Conservation (phyloP, 1,284 basidiomycete genomes). For the Waitea zeae region DNA sequence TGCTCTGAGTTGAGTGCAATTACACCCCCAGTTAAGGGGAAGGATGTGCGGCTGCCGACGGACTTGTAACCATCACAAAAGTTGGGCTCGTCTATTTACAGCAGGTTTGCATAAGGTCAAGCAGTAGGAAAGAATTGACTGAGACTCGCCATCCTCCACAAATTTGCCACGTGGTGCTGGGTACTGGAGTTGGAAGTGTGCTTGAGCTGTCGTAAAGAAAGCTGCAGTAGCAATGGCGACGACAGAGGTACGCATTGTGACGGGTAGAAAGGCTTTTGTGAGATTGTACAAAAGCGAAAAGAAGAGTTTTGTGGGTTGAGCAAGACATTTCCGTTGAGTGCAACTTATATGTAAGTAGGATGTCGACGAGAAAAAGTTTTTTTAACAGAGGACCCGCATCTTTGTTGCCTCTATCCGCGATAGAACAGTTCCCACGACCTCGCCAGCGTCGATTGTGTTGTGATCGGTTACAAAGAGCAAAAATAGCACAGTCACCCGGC, state of each 20-base stretch:
- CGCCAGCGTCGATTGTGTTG: too few species aligned
- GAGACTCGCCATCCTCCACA: slow-evolving; percentile 22
- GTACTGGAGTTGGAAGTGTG: slow-evolving; percentile 57
- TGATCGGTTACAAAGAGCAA: too few species aligned
- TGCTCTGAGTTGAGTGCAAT: slow-evolving; percentile 44
- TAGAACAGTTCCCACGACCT: too few species aligned
- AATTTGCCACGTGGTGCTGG: slow-evolving; percentile 44
- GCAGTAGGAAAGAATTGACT: not conserved
- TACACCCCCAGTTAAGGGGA: slow-evolving; percentile 41
- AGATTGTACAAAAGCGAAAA: not conserved
- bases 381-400: too few species aligned
- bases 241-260: slow-evolving; percentile 17
- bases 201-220: slow-evolving; percentile 24
- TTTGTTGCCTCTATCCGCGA: too few species aligned
- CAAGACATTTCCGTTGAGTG: not conserved
- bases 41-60: slow-evolving; percentile 32
- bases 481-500: too few species aligned
- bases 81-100: slow-evolving; percentile 23
- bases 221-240: slow-evolving; percentile 15
- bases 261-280: not conserved
- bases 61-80: slow-evolving; percentile 40
- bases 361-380: not conserved
- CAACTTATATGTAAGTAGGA: not conserved
- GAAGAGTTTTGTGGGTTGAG: not conserved
- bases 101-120: not conserved